Evolutionary conservation across 495 filamentous ascomycete species (phyloP), one percentile per base, ranked within the genome.

Genomic region (Pseudoneurospora amorphoporcata): DNA sequence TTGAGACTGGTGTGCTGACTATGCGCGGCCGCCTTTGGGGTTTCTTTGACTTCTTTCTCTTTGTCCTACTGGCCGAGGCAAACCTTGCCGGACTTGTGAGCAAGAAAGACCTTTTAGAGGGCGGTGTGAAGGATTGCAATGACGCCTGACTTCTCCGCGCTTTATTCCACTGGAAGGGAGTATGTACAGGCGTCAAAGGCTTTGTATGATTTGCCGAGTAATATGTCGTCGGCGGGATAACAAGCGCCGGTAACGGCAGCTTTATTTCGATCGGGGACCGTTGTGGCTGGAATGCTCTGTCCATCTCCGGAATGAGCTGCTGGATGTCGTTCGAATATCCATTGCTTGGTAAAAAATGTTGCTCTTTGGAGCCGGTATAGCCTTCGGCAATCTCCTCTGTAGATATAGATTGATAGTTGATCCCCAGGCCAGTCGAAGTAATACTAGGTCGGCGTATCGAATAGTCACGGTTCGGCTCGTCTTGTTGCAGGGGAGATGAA

Each of bases 41-140:
- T 73, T 82, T 82, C 74, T 84, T 87, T 53, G 79, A 81, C 73
- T 80, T 83, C 72, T 81, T 82, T 70, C 81, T 79, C 77, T 85
- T 84, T 10, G 79, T 76, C 41, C 72, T 73, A 7, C 76, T 74
- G 9, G 74, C 74, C 16, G 78, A 77, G 1, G 76, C 39, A 9
- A 76, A 68, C 69, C 79, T 75, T 12, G 72, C 58, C 19, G 80
- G 75, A 8, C 72, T 73, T 19, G 77, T 70, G 35, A 74, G 72
- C n/a, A 75, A 53, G 47, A 70, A 70, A 37, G 72, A 39, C 58
- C 77, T 76, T 38, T 71, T 47, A 12, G 72, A 69, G 45, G 73
- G 35, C 75, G 76, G 78, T 76, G 73, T 79, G 19, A 72, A 70
- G 3, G 76, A 75, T 69, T 76, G 77, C 72, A 72, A 53, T 17